Conservation (phyloP, 805 yeast genomes). For the Scheffersomyces ergatensis region DNA sequence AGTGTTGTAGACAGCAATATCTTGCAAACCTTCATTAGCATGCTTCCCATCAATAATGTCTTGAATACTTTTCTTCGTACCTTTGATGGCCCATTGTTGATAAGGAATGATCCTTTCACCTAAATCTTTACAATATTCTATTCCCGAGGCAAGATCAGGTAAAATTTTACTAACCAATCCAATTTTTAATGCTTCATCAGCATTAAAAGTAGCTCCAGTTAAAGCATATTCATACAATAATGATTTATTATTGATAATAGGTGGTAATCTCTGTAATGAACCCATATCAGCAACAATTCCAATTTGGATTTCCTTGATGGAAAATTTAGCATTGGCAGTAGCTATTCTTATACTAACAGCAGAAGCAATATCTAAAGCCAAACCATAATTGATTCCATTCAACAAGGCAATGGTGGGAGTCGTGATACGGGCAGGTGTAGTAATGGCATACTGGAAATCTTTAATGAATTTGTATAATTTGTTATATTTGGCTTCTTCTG, state of each 20-base stretch:
- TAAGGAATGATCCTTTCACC: slow-evolving; percentile 48
- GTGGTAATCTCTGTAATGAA: slow-evolving; percentile 64
- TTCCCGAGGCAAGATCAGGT: slow-evolving; percentile 47
- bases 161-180: slow-evolving; percentile 54
- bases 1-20: slow-evolving; percentile 55
- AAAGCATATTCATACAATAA: slow-evolving; percentile 58
- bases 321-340: slow-evolving; percentile 48
- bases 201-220: slow-evolving; percentile 57
- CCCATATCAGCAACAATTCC: slow-evolving; percentile 84
- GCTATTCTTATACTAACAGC: slow-evolving; percentile 59
- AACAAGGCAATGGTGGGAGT: slow-evolving; percentile 66
- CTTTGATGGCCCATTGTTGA: slow-evolving; percentile 60
- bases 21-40: slow-evolving; percentile 46
- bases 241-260: slow-evolving; percentile 51
- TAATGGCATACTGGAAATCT: slow-evolving; percentile 59
- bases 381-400: slow-evolving; percentile 65
- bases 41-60: slow-evolving; percentile 31
- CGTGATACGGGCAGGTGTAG: slow-evolving; percentile 43
- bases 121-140: slow-evolving; percentile 45
- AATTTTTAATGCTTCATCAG: slow-evolving; percentile 51
- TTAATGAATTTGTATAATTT: slow-evolving; percentile 29
- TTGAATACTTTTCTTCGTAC: slow-evolving; percentile 59
- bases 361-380: slow-evolving; percentile 65
- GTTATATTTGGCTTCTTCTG: slow-evolving; percentile 13
- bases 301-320: slow-evolving; percentile 67